Evolutionary conservation across 2,329 filamentous ascomycete species (phyloP).

Genomic region (Leptosphaerulina australis): DNA sequence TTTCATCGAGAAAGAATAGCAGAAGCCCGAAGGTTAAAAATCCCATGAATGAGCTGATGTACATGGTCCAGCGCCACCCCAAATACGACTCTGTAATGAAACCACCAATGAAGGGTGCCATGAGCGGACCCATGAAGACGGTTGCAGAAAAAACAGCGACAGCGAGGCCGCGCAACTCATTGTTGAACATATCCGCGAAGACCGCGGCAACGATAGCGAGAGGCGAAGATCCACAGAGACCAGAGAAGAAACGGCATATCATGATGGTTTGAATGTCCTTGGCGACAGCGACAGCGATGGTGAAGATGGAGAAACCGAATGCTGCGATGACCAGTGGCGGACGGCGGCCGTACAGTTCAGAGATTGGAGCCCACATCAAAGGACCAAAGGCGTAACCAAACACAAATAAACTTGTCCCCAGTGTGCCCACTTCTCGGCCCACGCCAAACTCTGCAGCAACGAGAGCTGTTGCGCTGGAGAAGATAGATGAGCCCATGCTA

Average conservation of each 20-base stretch:
- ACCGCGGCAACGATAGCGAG: slow-evolving; percentile 60
- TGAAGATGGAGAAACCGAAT: slow-evolving; percentile 60
- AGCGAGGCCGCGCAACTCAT: slow-evolving; percentile 48
- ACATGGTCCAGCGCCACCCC: slow-evolving; percentile 63
- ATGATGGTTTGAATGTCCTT: slow-evolving; percentile 62
- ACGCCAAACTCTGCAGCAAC: slow-evolving; percentile 42
- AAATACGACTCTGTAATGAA: slow-evolving; percentile 58
- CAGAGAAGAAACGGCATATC: slow-evolving; percentile 60
- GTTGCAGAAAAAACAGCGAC: slow-evolving; percentile 60
- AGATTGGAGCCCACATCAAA: slow-evolving; percentile 57
- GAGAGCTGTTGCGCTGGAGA: slow-evolving; percentile 43
- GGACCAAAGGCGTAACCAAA: slow-evolving; percentile 50
- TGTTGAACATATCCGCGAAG: slow-evolving; percentile 64
- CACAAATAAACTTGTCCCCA: slow-evolving; percentile 44
- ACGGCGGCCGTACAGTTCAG: slow-evolving; percentile 59
- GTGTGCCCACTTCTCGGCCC: slow-evolving; percentile 37
- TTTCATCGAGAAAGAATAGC: slow-evolving; percentile 62
- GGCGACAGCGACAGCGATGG: slow-evolving; percentile 55
- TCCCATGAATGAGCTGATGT: slow-evolving; percentile 63
- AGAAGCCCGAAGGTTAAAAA: slow-evolving; percentile 56
- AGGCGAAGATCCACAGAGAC: slow-evolving; percentile 61
- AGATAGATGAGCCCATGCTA: slow-evolving; percentile 65
- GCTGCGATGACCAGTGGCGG: slow-evolving; percentile 56
- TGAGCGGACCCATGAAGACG: slow-evolving; percentile 57
- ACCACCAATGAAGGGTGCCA: slow-evolving; percentile 61